A percentile compares a stretch with the other conserved stretches of the same genome.
Conservation (phyloP, 352 stramenopile genomes). For the Pythium sukuiense region DNA sequence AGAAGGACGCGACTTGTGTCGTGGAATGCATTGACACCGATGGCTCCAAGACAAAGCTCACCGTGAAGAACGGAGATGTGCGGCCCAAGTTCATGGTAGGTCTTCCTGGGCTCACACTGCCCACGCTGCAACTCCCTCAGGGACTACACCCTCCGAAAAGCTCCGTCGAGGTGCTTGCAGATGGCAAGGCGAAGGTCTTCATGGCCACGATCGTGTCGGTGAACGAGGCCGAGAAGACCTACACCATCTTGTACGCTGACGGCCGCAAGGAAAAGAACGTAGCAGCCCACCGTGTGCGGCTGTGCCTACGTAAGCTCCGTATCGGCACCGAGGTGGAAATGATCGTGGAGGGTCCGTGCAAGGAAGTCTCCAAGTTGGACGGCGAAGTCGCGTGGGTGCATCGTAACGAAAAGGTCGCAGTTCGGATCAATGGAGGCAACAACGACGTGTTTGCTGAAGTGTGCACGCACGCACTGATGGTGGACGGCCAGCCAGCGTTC, state of each 20-base stretch:
- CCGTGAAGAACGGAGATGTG: conserved; percentile 52
- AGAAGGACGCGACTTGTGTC: conserved; percentile 45
- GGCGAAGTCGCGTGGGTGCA: conserved; percentile 73
- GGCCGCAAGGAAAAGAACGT: conserved; percentile 64
- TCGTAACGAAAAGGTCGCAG: conserved; percentile 62
- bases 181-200: conserved; percentile 45
- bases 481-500: conserved; percentile 63
- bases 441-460: conserved; percentile 73
- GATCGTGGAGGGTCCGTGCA: conserved; percentile 70
- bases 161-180: conserved; percentile 44
- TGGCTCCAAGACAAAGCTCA: conserved; percentile 35
- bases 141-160: conserved; percentile 38
- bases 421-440: conserved; percentile 60
- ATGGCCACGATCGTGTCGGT: conserved; percentile 42
- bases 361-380: conserved; percentile 70
- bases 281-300: conserved; percentile 44
- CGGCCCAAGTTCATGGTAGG: conserved; percentile 37
- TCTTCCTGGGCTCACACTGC: conserved; percentile 33
- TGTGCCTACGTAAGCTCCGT: conserved; percentile 52
- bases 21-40: conserved; percentile 41
- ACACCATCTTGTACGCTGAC: conserved; percentile 57
- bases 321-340: conserved; percentile 73
- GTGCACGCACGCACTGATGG: conserved; percentile 61
- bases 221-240: conserved; percentile 49
- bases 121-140: conserved; percentile 29